Evolutionary conservation across 2,329 filamentous ascomycete species (phyloP).

Genomic region (Fusarium multiceps): DNA sequence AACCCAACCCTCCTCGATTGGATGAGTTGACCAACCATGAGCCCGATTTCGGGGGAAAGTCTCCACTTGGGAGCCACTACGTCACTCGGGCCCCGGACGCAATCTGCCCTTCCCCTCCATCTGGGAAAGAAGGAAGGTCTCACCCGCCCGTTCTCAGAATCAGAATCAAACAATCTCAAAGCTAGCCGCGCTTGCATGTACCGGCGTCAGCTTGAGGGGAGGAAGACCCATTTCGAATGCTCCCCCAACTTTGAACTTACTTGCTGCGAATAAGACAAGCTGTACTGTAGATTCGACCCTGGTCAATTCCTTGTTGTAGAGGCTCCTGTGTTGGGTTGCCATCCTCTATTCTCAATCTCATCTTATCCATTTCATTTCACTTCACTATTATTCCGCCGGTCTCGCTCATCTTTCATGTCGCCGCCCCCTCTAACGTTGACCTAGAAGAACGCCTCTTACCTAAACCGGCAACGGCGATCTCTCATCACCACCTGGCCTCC

Average conservation of each 20-base stretch:
- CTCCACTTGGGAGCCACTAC: constrained; percentile 37
- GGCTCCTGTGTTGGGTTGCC: not conserved
- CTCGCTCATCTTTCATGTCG: constrained; percentile 35
- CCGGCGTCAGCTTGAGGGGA: constrained; percentile 18
- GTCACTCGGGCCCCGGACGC: constrained; percentile 33
- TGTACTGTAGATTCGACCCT: constrained; percentile 1
- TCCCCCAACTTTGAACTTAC: not conserved
- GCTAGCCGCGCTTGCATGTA: constrained; percentile 33
- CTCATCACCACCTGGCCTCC: constrained; percentile 35
- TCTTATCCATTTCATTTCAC: constrained; percentile 1
- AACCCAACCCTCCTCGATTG: constrained; percentile 9
- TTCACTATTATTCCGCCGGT: constrained; percentile 26
- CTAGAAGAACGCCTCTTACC: constrained; percentile 34
- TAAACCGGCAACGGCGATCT: constrained; percentile 46
- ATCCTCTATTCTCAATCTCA: not conserved
- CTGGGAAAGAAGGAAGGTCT: constrained; percentile 23
- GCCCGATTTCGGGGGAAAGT: constrained; percentile 27
- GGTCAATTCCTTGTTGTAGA: constrained; percentile 9
- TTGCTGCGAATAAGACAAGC: constrained; percentile 9
- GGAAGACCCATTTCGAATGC: constrained; percentile 1
- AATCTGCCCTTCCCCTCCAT: constrained; percentile 34
- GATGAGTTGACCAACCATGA: constrained; percentile 20
- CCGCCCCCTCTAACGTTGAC: constrained; percentile 32
- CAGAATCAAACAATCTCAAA: constrained; percentile 18
- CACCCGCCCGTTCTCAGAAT: constrained; percentile 8